phyloP scores from a whole-genome alignment of 164 flowering plant genomes.

The Magnolia officinalis region DNA sequence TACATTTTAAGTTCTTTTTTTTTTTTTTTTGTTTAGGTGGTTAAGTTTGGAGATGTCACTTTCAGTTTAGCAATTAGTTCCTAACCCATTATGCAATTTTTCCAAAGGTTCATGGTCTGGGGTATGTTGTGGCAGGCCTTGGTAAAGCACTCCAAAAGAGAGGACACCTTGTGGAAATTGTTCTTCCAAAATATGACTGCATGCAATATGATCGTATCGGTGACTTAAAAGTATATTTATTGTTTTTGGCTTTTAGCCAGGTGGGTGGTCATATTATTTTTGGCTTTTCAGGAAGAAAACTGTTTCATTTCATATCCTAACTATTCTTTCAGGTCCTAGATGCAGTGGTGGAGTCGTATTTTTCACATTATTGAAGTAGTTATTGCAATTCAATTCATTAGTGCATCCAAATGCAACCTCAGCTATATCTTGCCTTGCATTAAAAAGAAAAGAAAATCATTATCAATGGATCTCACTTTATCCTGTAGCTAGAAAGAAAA shows the following conservation, averaged over 20 bases:
- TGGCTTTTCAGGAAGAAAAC: neutral
- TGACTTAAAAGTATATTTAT: conserved; percentile 62
- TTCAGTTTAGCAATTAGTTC: neutral
- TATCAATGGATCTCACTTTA: too few relatives aligned
- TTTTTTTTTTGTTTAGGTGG: neutral
- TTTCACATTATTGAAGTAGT: conserved; percentile 13
- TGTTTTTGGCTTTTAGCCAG: conserved; percentile 2
- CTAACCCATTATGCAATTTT: neutral
- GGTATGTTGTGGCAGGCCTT: conserved; percentile 94
- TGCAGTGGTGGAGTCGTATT: conserved; percentile 67
- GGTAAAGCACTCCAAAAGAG: conserved; percentile 87
- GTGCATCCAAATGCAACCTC: too few relatives aligned
- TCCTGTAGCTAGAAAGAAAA: too few relatives aligned
- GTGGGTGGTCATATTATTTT: neutral
- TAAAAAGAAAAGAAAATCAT: too few relatives aligned
- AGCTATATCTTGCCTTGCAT: too few relatives aligned
- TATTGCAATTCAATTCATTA: too few relatives aligned
- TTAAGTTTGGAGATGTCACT: neutral
- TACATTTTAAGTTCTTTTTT: neutral
- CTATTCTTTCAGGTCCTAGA: conserved; percentile 52
- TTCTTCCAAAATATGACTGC: conserved; percentile 96
- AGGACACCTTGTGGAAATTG: conserved; percentile 90
- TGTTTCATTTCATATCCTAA: neutral
- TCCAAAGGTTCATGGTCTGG: conserved; percentile 90
- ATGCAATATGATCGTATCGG: conserved; percentile 61